Percentiles rank a stretch among this genome's conserved stretches.
Conservation (phyloP, 345 rosid genomes). For the Hibiscus tridactylites region DNA sequence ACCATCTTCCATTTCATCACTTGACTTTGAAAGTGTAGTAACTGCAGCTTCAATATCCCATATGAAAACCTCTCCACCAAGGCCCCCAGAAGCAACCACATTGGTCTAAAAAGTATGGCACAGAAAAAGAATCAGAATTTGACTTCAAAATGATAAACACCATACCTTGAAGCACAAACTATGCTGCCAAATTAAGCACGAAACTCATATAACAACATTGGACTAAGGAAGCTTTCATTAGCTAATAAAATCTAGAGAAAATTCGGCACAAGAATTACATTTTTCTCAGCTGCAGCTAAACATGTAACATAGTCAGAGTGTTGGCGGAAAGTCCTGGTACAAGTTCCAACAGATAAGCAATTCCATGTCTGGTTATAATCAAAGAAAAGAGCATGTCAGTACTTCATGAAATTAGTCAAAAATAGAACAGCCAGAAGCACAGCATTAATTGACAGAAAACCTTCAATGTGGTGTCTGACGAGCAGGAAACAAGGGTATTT, state of each 20-base stretch:
- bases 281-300: slow-evolving; percentile 78
- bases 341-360: slow-evolving; percentile 65
- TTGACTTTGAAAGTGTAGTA: slow-evolving; percentile 63
- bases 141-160: slow-evolving; percentile 17
- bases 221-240: slow-evolving; percentile 21
- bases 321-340: slow-evolving; percentile 82
- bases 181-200: neutral
- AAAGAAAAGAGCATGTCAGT: slow-evolving; percentile 1
- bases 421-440: slow-evolving; percentile 7
- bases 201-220: slow-evolving; percentile 13
- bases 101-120: slow-evolving; percentile 70
- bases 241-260: slow-evolving; percentile 24
- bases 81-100: slow-evolving; percentile 98
- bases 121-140: slow-evolving; percentile 63
- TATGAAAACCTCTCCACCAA: slow-evolving; percentile 98
- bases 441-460: slow-evolving; percentile 26
- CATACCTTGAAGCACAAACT: slow-evolving; percentile 7
- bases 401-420: slow-evolving; percentile 9
- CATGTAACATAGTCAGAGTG: slow-evolving; percentile 97
- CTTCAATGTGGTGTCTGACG: slow-evolving; percentile 94
- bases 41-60: slow-evolving; percentile 97
- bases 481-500: slow-evolving; percentile 84
- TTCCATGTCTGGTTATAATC: slow-evolving; percentile 61
- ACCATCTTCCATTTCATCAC: slow-evolving; percentile 64
- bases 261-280: slow-evolving; percentile 53